Base-by-base conservation (phyloP, 2,329 filamentous ascomycete genomes). In the Xylariaceae sp. region DNA sequence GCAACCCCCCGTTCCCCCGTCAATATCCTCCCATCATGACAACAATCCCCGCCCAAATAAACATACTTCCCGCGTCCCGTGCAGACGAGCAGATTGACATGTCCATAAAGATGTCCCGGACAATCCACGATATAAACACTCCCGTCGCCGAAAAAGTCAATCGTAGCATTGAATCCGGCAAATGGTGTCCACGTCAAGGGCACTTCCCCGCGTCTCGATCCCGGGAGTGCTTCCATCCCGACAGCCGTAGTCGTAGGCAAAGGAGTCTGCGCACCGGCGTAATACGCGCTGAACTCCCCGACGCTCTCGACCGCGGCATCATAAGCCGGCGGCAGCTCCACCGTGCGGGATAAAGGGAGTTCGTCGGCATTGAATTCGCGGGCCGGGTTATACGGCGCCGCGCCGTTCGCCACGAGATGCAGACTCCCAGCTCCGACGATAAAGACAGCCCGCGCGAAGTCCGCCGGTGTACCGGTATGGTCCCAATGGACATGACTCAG, bases 401-500 rank as follows among this genome's bases (percentile, higher is more conserved):
- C 63, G 5, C 69, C 69, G 12, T 66, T 47, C n/a, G 60, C 55
- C 4, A 80, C 64, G 1, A 80, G 63, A 39, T 73, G 59, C 19
- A 74, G 59, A 0, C 74, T 74, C 4, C 76, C 77, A 3, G 71
- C 68, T 0, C 81, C 81, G 7, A 83, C 75, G 3, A 78, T 60
- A 58, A 83, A 81, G 2, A 70, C 69, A 0, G 78, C 71, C 9
- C 69, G 65, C 0, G 71, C 56, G 58, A 81, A 83, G 60, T 81
- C 78, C 1, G 70, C 66, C 0, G 79, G 77, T 3, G 77, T 80
- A n/a, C 80, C 81, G 39, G 78, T 71, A 57, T 83, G 80, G 60
- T 84, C 80, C 72, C 78, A 82, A 60, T 84, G 80, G 0, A 79
- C 71, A 55, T 84, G 80, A 59, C 74, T 78, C 1, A 80, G 64